A percentile compares a stretch with the other conserved stretches of the same genome.
These are phyloP conservation scores for Linnemannia exigua DNA, from an alignment of 192 early-diverging fungal species.

Conservation along the genomic window DNA sequence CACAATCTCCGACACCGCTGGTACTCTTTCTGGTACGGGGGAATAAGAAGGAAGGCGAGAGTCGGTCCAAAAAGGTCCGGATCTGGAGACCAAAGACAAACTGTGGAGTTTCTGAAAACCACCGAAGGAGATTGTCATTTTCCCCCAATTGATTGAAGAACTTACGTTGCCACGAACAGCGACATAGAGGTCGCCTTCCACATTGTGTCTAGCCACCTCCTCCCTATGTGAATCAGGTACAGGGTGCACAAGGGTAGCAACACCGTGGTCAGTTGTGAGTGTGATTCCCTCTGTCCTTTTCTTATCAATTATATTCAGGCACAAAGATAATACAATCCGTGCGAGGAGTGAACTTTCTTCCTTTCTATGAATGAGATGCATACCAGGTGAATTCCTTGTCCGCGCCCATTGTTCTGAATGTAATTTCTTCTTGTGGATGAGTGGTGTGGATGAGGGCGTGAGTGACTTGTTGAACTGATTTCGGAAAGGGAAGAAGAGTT, in stretches of 20 bases:
- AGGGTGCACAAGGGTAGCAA: background rate
- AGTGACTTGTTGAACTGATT: background rate
- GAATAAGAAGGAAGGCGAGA: background rate
- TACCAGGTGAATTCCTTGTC: slow-evolving; percentile 7
- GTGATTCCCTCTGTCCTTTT: background rate
- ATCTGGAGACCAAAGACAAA: background rate
- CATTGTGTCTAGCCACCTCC: slow-evolving; percentile 62
- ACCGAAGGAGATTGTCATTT: too few relatives aligned
- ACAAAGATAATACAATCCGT: background rate
- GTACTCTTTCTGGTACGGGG: background rate
- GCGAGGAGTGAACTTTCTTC: background rate
- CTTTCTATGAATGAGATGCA: background rate
- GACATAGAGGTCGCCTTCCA: slow-evolving; percentile 50
- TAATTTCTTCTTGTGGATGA: background rate
- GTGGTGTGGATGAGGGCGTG: background rate
- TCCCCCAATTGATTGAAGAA: background rate
- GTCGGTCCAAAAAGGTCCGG: background rate
- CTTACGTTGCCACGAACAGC: slow-evolving; percentile 62
- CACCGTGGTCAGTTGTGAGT: background rate
- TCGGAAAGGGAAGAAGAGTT: slow-evolving; percentile 1
- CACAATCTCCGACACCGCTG: background rate
- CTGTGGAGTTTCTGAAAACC: background rate
- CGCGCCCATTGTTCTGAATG: background rate
- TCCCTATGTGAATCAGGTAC: slow-evolving; percentile 29
- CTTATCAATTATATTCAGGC: too few relatives aligned